Base-by-base conservation (phyloP, 306 rosid species). In the Corylus heterophylla region DNA sequence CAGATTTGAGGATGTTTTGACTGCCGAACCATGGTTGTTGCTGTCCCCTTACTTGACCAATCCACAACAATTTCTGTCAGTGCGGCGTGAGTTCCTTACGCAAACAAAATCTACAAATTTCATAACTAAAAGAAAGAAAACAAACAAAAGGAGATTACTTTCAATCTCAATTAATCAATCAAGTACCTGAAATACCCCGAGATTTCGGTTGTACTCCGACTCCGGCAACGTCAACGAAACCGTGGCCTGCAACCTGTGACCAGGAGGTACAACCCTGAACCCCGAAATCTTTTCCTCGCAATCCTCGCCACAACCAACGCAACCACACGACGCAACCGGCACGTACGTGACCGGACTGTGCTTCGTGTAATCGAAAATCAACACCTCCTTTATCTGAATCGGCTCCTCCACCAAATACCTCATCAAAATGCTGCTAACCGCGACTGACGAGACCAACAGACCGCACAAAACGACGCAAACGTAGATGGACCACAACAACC, bases 101-200 rank as follows among this genome's bases (percentile, higher is more conserved):
- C 13, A 78, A 37, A 27, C 59, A 81, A 54, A 61, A 48, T 17
- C 6, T 44, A n/a, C 49, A 58, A 5, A 76, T 25, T 22, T 42
- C 42, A 58, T 9, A n/a, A 54, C 48, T 63, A 10, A 49, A 11
- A 12, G 52, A 11, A 49, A 49, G 52, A 49, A 49, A 11, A 10
- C 2, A 11, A 49, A 49, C 14, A 49, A 79, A 17, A 42, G 48
- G 73, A 72, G 29, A n/a, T 5, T 76, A 66, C 56, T 39, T 27
- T 35, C 54, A 8, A 71, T 66, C 35, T 50, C 63, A 78, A 56
- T 54, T 37, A 85, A 74, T 39, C 25, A 69, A 78, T 62, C 18
- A 55, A 79, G 70, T 83, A 88, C 97, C 97, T 89, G 98, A 81
- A 94, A 94, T 44, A 90, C 49, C 75, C 97, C 98, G 20, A 94